Conservation (phyloP, 2,329 filamentous ascomycete species). For the Chlorencoelia australis region DNA sequence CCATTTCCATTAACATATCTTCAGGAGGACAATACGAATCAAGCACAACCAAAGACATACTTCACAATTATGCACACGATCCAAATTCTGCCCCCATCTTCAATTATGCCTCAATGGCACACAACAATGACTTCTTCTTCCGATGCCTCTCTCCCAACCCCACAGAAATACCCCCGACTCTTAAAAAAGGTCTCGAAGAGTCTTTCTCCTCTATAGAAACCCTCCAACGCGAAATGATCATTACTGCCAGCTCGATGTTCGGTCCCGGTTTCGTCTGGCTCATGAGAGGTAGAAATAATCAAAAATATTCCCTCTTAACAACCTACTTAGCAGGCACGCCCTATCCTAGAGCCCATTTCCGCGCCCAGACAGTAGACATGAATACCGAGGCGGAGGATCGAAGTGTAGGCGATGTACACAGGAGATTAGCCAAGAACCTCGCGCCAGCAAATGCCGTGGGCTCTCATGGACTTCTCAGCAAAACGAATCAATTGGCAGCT, state of each 20-base stretch:
- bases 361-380: constrained; percentile 56
- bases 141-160: constrained; percentile 38
- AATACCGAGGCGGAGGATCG: constrained; percentile 42
- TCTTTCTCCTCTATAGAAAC: constrained; percentile 79
- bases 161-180: constrained; percentile 42
- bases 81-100: constrained; percentile 70
- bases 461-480: constrained; percentile 21
- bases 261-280: constrained; percentile 97
- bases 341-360: constrained; percentile 75
- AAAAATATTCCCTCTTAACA: constrained; percentile 57
- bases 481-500: constrained; percentile 39
- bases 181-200: constrained; percentile 50
- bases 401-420: constrained; percentile 31
- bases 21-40: constrained; percentile 16
- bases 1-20: constrained; percentile 10
- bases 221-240: constrained; percentile 67
- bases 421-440: constrained; percentile 23
- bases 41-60: constrained; percentile 47
- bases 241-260: constrained; percentile 84
- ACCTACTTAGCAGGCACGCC: constrained; percentile 91
- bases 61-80: constrained; percentile 68
- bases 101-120: constrained; percentile 94
- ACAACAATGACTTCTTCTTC: constrained; percentile 87
- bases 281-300: constrained; percentile 42
- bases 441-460: constrained; percentile 27